Percentiles rank a stretch among this genome's conserved stretches.
These are phyloP conservation scores for Furcasterigmium sp. DNA, from an alignment of 2,329 filamentous ascomycete genomes.

Conservation along the genomic window DNA sequence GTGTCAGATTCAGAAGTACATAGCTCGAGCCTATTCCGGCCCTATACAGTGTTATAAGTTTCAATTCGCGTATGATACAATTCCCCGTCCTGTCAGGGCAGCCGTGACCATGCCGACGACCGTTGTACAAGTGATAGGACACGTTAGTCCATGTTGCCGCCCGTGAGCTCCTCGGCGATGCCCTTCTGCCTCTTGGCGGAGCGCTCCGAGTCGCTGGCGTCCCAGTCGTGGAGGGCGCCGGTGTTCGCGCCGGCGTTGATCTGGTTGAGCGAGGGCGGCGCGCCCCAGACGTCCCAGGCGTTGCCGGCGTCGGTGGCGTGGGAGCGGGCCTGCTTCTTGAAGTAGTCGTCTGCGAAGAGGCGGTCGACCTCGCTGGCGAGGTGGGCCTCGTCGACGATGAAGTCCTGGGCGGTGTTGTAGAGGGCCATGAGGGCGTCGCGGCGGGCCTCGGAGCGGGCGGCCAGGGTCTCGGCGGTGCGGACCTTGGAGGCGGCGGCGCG, in stretches of 20 bases:
- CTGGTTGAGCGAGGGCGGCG: slow-evolving; percentile 36
- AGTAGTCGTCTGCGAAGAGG: slow-evolving; percentile 65
- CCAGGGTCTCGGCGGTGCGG: slow-evolving; percentile 36
- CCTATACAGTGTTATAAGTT: slow-evolving; percentile 4
- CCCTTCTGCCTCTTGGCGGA: slow-evolving; percentile 48
- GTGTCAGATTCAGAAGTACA: background rate
- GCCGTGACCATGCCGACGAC: too few relatives aligned
- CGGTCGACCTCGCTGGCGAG: slow-evolving; percentile 68
- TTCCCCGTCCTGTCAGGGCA: background rate
- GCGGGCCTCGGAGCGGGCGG: slow-evolving; percentile 52
- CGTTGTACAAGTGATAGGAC: background rate
- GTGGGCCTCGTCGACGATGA: slow-evolving; percentile 79
- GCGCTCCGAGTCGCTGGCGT: slow-evolving; percentile 33
- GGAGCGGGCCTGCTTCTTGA: slow-evolving; percentile 33
- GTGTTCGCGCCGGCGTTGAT: slow-evolving; percentile 26
- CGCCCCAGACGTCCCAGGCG: slow-evolving; percentile 45
- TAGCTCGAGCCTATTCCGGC: background rate
- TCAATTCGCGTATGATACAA: slow-evolving; percentile 3
- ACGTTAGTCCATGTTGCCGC: slow-evolving; percentile 43
- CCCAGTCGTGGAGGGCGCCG: slow-evolving; percentile 16
- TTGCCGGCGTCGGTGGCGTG: slow-evolving; percentile 29
- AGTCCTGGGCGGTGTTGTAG: slow-evolving; percentile 81
- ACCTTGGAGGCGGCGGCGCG: slow-evolving; percentile 37
- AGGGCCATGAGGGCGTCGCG: slow-evolving; percentile 74
- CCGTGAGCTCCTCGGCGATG: slow-evolving; percentile 54